Evolutionary conservation across 2,329 filamentous ascomycete species (phyloP).

Genomic region (Penicillium sp.): DNA sequence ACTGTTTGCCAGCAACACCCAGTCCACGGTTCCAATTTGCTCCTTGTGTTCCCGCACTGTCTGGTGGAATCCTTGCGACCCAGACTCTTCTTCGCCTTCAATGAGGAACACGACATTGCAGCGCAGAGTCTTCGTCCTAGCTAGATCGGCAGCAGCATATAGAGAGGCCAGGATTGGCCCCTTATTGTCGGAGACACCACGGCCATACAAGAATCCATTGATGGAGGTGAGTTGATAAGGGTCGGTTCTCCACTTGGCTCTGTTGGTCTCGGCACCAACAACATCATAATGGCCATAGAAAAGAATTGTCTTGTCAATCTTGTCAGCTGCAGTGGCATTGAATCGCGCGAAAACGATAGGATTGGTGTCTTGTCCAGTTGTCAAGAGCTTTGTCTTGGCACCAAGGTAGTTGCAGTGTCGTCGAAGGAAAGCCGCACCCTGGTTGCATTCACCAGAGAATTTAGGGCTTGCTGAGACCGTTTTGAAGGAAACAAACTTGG

Average conservation of each 20-base stretch:
- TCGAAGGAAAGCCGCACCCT: constrained; percentile 87
- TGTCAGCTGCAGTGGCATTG: constrained; percentile 66
- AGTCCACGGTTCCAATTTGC: constrained; percentile 86
- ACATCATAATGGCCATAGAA: constrained; percentile 99
- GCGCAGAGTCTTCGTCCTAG: constrained; percentile 77
- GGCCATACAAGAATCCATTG: constrained; percentile 90
- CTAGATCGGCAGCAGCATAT: constrained; percentile 87
- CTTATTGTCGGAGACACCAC: constrained; percentile 97
- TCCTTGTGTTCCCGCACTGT: constrained; percentile 78
- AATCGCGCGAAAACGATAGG: constrained; percentile 94
- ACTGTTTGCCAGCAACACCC: constrained; percentile 92
- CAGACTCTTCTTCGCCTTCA: constrained; percentile 94
- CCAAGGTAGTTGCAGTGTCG: constrained; percentile 90
- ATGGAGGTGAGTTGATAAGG: constrained; percentile 88
- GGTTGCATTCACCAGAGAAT: constrained; percentile 86
- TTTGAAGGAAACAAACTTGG: constrained; percentile 86
- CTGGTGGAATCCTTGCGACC: constrained; percentile 85
- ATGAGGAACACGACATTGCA: constrained; percentile 93
- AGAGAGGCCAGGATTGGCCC: constrained; percentile 92
- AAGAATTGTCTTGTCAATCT: constrained; percentile 77
- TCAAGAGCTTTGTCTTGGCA: constrained; percentile 86
- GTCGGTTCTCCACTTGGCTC: constrained; percentile 80
- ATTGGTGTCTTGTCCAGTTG: constrained; percentile 75
- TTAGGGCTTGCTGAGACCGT: constrained; percentile 86
- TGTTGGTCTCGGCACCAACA: constrained; percentile 81